Base-by-base conservation (phyloP, 2,329 filamentous ascomycete species). In the Pestalotiopsis sp. region DNA sequence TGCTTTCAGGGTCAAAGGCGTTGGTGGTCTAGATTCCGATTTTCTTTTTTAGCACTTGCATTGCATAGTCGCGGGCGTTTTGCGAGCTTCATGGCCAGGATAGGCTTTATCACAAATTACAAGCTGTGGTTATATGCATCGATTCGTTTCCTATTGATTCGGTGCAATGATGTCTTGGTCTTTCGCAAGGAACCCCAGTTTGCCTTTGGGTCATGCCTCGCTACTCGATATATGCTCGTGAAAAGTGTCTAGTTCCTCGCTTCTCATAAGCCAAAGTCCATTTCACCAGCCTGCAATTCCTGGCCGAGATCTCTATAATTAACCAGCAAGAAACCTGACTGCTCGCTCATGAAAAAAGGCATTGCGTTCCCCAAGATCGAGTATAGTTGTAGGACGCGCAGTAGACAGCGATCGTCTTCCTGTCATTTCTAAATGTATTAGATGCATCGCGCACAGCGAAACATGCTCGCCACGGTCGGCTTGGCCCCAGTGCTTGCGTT, bases 61-160 rank as follows among this genome's bases (percentile, higher is more conserved):
- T 64, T 64, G 61, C 61, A 64, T 64, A 20, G 20, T 64, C 41
- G 61, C 61, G n/a, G 61, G 61, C 61, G 61, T 64, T 64, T 25
- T 49, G 45, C 9, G 13, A 14, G 59, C 2, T n/a, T 39, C 11
- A 25, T 36, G 57, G 27, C 14, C 57, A 59, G 57, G 13, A 20
- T 23, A 31, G 27, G 57, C 45, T 9, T 52, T 9, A 52, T 31
- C 27, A 52, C 17, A 52, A 52, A 20, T n/a, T 52, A 31, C 45
- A 52, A n/a, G 17, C 20, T n/a, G 17, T 52, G 45, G 14, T 9
- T 52, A n/a, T n/a, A 52, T 52, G 45, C 45, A 52, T 52, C 7
- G n/a, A n/a, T 52, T 17, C 27, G 27, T 31, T 52, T 52, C 17
- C 45, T 52, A 52, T 52, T 52, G 14, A 52, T 20, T 17, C 45